Base-by-base conservation (phyloP, 2,329 filamentous ascomycete genomes). In the Uncinocarpus reesii region DNA sequence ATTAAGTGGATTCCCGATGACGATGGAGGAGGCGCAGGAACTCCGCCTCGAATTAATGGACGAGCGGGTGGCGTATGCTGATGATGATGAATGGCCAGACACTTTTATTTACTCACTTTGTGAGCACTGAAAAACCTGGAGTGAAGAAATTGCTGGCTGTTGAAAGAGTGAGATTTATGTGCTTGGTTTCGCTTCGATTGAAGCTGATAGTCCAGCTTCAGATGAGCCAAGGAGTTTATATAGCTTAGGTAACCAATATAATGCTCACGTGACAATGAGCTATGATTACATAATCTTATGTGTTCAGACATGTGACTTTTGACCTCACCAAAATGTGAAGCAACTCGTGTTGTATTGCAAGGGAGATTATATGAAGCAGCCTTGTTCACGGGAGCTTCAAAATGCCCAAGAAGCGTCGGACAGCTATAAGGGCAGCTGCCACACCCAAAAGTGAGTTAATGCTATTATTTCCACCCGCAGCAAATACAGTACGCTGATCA, bases 381-480 rank as follows among this genome's bases (percentile, higher is more conserved):
- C 23, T 10, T 28, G 6, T 26, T 3, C 10, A 18, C 16, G 4
- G 31, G 24, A 18, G 26, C 4, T 21, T 21, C 46, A 49, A 24
- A 15, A 73, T 73, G 70, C 65, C 68, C 48, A 62, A 69, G 56
- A 70, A 68, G 55, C 62, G 64, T 41, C 61, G 70, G 57, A 65
- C 67, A 44, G 70, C 70, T 57, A 70, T 69, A 15, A 68, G 71
- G 54, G 69, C 68, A 55, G 69, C 36, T 16, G 7, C 36, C 6
- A 21, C 70, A 52, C 65, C 66, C 24, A n/a, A 11, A 34, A 43
- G 41, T 43, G 41, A 43, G 41, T n/a, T 43, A 23, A 15, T n/a
- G 2, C 24, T 32, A 1, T 7, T 10, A 7, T 34, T 24, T 32
- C 6, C 13, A 2, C 41, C 7, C 11, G 2, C 7, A 31, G 15